Conservation (phyloP, 371 early-diverging fungal species). For the Lichtheimia ramosa region DNA sequence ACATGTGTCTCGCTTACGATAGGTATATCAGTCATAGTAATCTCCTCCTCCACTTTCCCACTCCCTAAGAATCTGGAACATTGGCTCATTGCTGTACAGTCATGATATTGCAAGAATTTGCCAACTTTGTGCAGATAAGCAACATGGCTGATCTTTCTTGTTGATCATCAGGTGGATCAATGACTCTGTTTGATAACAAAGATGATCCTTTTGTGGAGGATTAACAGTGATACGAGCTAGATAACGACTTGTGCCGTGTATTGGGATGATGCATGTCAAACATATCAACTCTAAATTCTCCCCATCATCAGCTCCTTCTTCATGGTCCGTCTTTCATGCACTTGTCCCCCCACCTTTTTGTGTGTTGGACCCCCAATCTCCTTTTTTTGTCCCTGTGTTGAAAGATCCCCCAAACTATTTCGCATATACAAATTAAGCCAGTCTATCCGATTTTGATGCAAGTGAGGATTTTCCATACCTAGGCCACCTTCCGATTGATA, state of each 20-base stretch:
- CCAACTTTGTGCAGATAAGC: not conserved
- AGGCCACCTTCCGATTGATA: not conserved
- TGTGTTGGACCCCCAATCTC: not conserved
- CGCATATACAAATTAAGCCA: not conserved
- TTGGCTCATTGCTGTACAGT: not conserved
- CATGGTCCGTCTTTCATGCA: not conserved
- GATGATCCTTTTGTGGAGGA: too few relatives aligned
- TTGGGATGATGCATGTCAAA: conserved; percentile 1
- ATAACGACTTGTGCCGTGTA: too few relatives aligned
- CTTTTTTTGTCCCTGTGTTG: not conserved
- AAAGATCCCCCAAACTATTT: not conserved
- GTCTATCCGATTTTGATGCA: conserved; percentile 5
- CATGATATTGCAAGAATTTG: not conserved
- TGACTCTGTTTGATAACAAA: too few relatives aligned
- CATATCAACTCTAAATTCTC: not conserved
- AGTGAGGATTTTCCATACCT: not conserved
- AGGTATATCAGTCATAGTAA: not conserved
- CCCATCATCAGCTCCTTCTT: not conserved
- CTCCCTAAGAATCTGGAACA: not conserved
- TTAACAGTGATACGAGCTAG: too few relatives aligned
- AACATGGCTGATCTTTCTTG: not conserved
- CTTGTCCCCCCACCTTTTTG: not conserved
- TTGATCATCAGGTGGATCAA: too few relatives aligned
- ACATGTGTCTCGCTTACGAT: conserved; percentile 5
- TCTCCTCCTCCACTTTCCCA: too few relatives aligned